Evolutionary conservation across 306 rosid genomes (phyloP).

Genomic region (Adenanthera pavonina): DNA sequence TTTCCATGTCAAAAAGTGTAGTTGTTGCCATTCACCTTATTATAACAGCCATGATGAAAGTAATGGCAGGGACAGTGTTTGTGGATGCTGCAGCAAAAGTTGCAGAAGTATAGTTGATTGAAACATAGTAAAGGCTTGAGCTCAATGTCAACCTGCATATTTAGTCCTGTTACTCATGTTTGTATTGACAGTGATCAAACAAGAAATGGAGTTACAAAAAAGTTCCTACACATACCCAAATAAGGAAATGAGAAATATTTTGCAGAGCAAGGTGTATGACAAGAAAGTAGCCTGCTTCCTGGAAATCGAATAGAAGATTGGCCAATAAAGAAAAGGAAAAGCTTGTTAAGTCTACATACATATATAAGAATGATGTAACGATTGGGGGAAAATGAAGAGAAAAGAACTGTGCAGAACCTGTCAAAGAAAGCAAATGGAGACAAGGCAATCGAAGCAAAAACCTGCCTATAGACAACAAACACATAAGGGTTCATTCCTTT

Average conservation of each 20-base stretch:
- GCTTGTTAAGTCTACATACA: not conserved
- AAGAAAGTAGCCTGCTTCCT: constrained; percentile 67
- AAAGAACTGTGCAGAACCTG: constrained; percentile 50
- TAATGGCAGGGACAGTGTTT: constrained; percentile 80
- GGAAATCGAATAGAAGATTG: constrained; percentile 37
- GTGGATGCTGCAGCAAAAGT: constrained; percentile 91
- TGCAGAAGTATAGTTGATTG: constrained; percentile 81
- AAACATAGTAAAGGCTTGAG: constrained; percentile 76
- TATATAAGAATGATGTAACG: not conserved
- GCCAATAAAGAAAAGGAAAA: not conserved
- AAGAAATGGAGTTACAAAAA: constrained; percentile 28
- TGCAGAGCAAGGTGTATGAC: constrained; percentile 64
- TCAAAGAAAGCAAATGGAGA: constrained; percentile 84
- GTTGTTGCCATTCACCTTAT: constrained; percentile 51
- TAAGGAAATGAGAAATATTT: constrained; percentile 74
- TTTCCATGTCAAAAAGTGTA: not conserved
- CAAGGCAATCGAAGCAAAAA: constrained; percentile 72
- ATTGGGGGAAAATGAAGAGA: not conserved
- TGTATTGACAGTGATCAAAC: not conserved
- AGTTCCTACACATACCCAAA: constrained; percentile 64
- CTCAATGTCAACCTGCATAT: constrained; percentile 71
- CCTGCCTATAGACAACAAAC: constrained; percentile 94
- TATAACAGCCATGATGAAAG: constrained; percentile 73
- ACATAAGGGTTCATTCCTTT: constrained; percentile 88
- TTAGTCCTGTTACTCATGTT: not conserved